Base-by-base conservation (phyloP, 495 filamentous ascomycete genomes). In the Barbatosphaeria neglecta region DNA sequence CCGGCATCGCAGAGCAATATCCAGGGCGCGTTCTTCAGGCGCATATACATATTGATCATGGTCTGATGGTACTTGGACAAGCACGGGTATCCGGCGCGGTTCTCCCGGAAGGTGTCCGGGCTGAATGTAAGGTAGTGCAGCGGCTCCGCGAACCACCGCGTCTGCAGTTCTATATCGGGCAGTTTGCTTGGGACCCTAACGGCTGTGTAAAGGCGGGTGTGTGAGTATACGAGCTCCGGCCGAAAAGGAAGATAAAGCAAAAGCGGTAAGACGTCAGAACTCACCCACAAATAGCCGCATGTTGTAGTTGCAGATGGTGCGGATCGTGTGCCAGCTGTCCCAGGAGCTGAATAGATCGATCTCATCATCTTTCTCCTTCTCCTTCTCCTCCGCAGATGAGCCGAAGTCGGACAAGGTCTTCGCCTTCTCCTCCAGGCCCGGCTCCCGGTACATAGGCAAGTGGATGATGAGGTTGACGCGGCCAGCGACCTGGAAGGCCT, bases 131-230 rank as follows among this genome's bases (percentile, higher is more conserved):
- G 69, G 44, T 93, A 73, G 45, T 88, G 85, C 3, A 97, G 69
- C 18, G 92, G 90, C 52, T 99, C 92, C 1, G 86, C 83, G 64
- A 87, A 90, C 92, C 92, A 99, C n/a, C 92, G 76, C 13, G 80
- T 81, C 53, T 92, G 87, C 7, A 95, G 70, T 19, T 74, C 66
- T 31, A 77, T 68, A 19, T 81, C 68, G 6, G 93, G 93, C 17
- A 95, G 71, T 27, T 83, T 74, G n/a, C 78, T 78, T 22, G 90
- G 88, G 44, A 97, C 70, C 45, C 73, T 71, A 11, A 98, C 70
- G n/a, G 84, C 88, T 93, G 51, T 41, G 7, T 8, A 22, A 1
- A 10, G 5, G 16, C n/a, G 13, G 17, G 19, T 2, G 6, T 15
- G 38, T 58, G 24, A 58, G 41, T 19, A 52, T 11, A 4, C 17